Evolutionary conservation across 1,284 basidiomycete species (phyloP).

Genomic region (Ganoderma meredithae): DNA sequence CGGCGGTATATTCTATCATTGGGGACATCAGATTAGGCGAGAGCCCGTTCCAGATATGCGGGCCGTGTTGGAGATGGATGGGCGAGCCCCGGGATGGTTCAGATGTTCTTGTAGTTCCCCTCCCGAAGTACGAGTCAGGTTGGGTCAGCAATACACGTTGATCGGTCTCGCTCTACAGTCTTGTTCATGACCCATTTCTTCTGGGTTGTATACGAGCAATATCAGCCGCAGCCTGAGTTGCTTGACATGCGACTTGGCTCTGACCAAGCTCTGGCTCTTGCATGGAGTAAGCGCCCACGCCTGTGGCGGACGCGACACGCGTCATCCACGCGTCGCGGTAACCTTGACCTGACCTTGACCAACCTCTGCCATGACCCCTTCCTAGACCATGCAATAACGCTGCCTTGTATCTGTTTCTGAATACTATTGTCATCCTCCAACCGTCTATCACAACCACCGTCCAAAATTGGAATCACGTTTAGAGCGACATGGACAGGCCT

Average conservation of each 20-base stretch:
- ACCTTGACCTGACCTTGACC: constrained; percentile 15
- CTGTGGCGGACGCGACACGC: neutral
- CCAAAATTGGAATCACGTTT: neutral
- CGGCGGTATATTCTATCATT: constrained; percentile 69
- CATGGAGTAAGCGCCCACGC: neutral
- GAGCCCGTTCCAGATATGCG: constrained; percentile 76
- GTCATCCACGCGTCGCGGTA: neutral
- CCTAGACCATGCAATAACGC: constrained; percentile 1
- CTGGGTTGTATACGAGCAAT: neutral
- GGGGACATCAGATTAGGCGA: constrained; percentile 78
- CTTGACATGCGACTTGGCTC: neutral
- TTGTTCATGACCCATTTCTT: neutral
- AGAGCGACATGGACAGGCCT: constrained; percentile 53
- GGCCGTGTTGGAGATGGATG: constrained; percentile 75
- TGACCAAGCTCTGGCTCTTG: neutral
- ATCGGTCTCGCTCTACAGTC: neutral
- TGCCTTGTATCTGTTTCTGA: neutral
- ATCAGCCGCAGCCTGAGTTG: neutral
- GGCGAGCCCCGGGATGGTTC: constrained; percentile 53
- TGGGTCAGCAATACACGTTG: constrained; percentile 32
- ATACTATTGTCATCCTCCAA: neutral
- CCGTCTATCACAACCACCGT: neutral
- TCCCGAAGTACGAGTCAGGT: constrained; percentile 54
- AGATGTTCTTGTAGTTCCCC: constrained; percentile 56
- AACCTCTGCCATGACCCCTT: neutral